These are phyloP conservation scores for Corymbia calophylla DNA, from an alignment of 441 rosid genomes.

Conservation along the genomic window DNA sequence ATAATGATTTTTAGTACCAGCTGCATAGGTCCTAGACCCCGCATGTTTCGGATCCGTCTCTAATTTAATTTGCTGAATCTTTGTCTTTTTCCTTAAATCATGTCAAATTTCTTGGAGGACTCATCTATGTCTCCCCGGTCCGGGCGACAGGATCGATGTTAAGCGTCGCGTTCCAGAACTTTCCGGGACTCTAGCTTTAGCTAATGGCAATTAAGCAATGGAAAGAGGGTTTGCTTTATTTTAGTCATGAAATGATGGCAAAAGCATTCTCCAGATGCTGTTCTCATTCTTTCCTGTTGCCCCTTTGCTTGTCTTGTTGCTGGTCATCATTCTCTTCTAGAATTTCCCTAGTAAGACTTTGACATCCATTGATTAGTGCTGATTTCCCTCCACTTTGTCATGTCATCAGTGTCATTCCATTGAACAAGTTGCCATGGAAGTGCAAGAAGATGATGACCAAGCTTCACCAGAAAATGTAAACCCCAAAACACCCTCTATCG, in stretches of 20 bases:
- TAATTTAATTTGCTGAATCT: not conserved
- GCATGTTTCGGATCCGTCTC: not conserved
- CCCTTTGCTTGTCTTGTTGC: not conserved
- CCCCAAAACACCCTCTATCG: slow-evolving; percentile 27
- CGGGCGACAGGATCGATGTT: not conserved
- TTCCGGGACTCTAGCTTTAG: not conserved
- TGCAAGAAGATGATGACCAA: slow-evolving; percentile 10
- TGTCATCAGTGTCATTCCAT: slow-evolving; percentile 34
- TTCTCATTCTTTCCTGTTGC: not conserved
- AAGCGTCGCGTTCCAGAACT: not conserved
- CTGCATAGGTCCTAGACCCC: not conserved
- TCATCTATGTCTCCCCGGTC: not conserved
- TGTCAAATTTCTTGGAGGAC: not conserved
- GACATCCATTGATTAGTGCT: not conserved
- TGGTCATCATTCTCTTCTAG: not conserved
- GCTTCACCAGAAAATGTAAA: slow-evolving; percentile 21
- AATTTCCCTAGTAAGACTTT: not conserved
- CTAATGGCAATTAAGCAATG: not conserved
- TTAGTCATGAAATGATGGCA: not conserved
- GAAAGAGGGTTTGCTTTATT: not conserved
- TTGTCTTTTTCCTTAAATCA: not conserved
- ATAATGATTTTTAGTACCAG: not conserved
- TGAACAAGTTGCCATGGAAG: slow-evolving; percentile 3
- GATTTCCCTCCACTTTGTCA: not conserved
- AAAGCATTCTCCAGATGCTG: not conserved